Evolutionary conservation across 2,329 filamentous ascomycete species (phyloP), one percentile per base, ranked within the genome.

Genomic region (Annulohypoxylon truncatum): DNA sequence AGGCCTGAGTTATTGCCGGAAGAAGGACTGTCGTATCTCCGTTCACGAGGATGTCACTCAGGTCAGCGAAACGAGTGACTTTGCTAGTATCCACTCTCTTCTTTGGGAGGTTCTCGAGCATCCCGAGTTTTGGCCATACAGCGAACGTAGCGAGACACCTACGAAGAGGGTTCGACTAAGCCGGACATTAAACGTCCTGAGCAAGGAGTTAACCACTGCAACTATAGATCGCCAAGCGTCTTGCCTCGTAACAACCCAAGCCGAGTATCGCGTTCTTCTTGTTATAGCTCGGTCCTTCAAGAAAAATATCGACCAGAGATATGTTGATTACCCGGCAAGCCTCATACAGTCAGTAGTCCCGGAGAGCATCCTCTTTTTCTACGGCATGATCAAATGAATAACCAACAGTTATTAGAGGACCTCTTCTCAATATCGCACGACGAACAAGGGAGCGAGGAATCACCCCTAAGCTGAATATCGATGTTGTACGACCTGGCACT

Each of bases 231-330:
- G 24, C 12, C 38, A 24, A 44, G 12, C 38, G 22, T 46, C 52
- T 8, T 22, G 15, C 10, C 15, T 44, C 29, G 10, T 26, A 24
- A 38, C 52, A n/a, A 31, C 35, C 4, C 38, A 31, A 22, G 38
- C 52, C 38, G 52, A 55, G 9, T 55, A 46, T 46, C 52, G 52
- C 4, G 18, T 55, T 6, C 52, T 55, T 22, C 52, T 55, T 12
- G 52, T 55, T 9, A 55, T 55, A 55, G 52, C 52, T 28, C 52
- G 52, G 26, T 55, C 52, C 12, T 55, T 55, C 31, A 55, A 46
- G 26, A 55, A 46, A 44, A 38, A 33, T 26, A 31, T 29, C 4
- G 52, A 55, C 22, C 52, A 55, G 26, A 44, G 29, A 55, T 55
- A 55, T 33, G 52, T 55, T 26, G 52, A 55, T 26, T 55, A 55